Evolutionary conservation across 2,329 filamentous ascomycete genomes (phyloP), one percentile per base, ranked within the genome.

Genomic region (Biscogniauxia mediterranea): DNA sequence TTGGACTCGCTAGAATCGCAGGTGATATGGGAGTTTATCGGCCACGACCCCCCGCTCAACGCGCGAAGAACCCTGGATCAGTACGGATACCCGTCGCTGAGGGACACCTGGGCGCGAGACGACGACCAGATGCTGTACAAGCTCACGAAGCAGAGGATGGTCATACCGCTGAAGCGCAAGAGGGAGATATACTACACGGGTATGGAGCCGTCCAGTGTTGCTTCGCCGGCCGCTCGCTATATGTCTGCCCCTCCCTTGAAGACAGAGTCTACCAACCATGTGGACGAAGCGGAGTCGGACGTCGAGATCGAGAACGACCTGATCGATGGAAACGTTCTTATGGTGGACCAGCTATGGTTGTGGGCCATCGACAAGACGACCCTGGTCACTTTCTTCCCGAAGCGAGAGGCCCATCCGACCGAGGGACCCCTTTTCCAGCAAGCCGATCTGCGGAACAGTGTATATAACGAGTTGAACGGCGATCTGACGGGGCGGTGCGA

Each of bases 121-220:
- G 85, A 87, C 52, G 86, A 89, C 51, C 86, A 89, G 70, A 88
- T 89, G 83, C 73, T 89, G 6, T 89, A 88, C 71, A 89, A 89
- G 66, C 74, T 88, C 1, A 87, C 85, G 1, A 86, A 85, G 65
- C 76, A 83, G 59, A 73, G 80, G 2, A 60, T 66, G 1, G 68
- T 68, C 11, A 55, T 58, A 20, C 60, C 61, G n/a, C 58, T 55
- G 42, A 67, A 58, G 60, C 69, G 46, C 8, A 71, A 56, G 42
- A 61, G 55, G 63, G 74, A 66, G 63, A 75, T 70, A 62, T 69
- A 68, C 28, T 64, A 66, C 59, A 57, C 50, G 1, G 61, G 61
- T 23, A 57, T 65, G 21, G 59, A 59, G 5, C 54, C 55, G 2
- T 13, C 57, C 2, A 66, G 61, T 20, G 62, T 60, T 2, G 56